Percentiles rank a stretch among this genome's conserved stretches.
phyloP scores from a whole-genome alignment of 345 rosid genomes.

The Rhodamnia rubescens region DNA sequence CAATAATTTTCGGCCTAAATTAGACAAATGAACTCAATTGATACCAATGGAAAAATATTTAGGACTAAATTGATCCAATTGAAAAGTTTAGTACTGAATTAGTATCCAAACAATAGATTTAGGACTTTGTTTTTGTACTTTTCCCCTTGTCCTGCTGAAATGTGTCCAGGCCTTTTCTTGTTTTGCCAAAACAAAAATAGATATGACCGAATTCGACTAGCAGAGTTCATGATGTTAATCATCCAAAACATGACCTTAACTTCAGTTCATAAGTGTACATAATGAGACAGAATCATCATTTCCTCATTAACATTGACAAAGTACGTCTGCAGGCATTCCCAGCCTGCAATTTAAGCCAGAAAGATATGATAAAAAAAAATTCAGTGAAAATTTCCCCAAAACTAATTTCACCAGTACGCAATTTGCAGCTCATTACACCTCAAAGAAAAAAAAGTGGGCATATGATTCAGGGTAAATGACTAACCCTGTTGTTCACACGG shows the following conservation, averaged over 20 bases:
- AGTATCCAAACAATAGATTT: too few relatives aligned
- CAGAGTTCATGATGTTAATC: neutral
- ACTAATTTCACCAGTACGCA: slow-evolving; percentile 6
- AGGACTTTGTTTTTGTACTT: too few relatives aligned
- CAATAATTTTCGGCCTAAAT: too few relatives aligned
- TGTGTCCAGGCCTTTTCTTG: neutral
- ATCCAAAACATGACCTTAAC: neutral
- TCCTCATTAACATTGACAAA: neutral
- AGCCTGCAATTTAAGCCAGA: neutral
- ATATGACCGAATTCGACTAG: neutral
- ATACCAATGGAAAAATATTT: too few relatives aligned
- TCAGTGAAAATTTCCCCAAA: slow-evolving; percentile 3
- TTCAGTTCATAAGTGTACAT: neutral
- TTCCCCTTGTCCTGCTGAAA: neutral
- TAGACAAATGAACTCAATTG: too few relatives aligned
- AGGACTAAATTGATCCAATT: too few relatives aligned
- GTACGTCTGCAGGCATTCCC: neutral
- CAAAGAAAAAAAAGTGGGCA: slow-evolving; percentile 12
- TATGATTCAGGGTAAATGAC: slow-evolving; percentile 2
- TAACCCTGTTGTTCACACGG: slow-evolving; percentile 20
- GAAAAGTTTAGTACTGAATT: too few relatives aligned
- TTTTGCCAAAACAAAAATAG: neutral
- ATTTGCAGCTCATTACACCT: slow-evolving; percentile 1
- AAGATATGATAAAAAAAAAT: neutral
- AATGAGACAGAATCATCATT: neutral